These are phyloP conservation scores for Allium fistulosum DNA, from an alignment of 106 monocot genomes.

Conservation along the genomic window DNA sequence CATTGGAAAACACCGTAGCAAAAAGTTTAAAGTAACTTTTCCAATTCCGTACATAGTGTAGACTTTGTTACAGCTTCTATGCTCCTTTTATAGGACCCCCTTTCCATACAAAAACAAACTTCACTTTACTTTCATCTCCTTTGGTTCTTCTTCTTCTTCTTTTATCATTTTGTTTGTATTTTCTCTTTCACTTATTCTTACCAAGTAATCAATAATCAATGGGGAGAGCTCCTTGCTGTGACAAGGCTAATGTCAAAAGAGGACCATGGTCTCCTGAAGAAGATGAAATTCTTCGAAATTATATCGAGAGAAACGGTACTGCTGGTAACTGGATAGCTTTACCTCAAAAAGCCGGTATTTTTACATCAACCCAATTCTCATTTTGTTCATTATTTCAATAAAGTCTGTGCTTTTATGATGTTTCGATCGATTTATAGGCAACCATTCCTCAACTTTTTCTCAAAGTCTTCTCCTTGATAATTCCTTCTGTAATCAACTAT, in stretches of 20 bases:
- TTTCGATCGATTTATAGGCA: not conserved
- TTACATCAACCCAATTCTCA: not conserved
- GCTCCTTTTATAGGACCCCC: no score
- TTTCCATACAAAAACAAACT: no score
- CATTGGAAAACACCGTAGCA: no score
- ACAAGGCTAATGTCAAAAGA: conserved; percentile 41
- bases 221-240: conserved; percentile 55
- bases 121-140: no score
- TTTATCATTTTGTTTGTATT: no score
- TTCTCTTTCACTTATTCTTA: no score
- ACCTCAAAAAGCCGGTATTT: conserved; percentile 41
- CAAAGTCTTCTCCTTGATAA: no score
- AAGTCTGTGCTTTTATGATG: not conserved
- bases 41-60: no score
- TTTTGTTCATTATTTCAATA: not conserved
- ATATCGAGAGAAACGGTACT: conserved; percentile 30
- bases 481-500: no score
- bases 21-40: no score
- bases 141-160: no score
- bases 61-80: no score
- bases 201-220: not conserved
- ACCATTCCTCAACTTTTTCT: not conserved
- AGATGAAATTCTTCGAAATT: conserved; percentile 22
- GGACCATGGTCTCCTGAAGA: conserved; percentile 56
- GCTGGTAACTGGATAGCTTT: conserved; percentile 49